Conservation (phyloP, 352 stramenopile species). For the Phytopythium mirpurense region DNA sequence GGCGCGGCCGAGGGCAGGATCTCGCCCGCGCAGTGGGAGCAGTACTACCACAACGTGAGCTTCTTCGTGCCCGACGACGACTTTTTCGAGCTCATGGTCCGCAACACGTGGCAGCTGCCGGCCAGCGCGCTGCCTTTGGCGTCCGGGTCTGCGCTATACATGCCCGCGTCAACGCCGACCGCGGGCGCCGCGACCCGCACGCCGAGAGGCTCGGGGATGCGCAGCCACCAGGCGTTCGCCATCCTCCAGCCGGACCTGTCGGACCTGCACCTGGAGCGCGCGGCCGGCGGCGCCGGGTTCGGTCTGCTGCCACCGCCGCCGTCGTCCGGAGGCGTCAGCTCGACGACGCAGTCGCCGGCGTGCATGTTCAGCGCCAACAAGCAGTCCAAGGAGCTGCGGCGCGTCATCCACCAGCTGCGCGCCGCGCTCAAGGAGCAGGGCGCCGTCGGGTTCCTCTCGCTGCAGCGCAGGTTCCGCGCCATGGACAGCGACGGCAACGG, state of each 20-base stretch:
- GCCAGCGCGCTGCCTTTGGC: background rate
- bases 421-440: constrained; percentile 57
- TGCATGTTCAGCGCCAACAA: constrained; percentile 20
- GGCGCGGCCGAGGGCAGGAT: constrained; percentile 22
- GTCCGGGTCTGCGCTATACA: background rate
- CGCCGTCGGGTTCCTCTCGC: constrained; percentile 60
- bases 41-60: constrained; percentile 90
- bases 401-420: constrained; percentile 49
- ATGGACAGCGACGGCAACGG: constrained; percentile 77
- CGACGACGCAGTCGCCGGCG: background rate
- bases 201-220: constrained; percentile 31
- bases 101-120: constrained; percentile 78
- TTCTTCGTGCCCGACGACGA: constrained; percentile 86
- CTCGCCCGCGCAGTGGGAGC: constrained; percentile 42
- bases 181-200: constrained; percentile 12
- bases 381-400: constrained; percentile 59
- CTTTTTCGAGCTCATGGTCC: constrained; percentile 88
- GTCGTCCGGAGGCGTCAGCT: constrained; percentile 1
- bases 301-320: background rate
- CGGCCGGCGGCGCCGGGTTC: constrained; percentile 1
- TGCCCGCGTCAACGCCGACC: background rate
- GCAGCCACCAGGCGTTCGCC: constrained; percentile 48
- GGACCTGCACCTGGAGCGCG: constrained; percentile 26
- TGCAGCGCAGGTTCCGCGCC: constrained; percentile 69
- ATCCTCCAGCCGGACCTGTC: constrained; percentile 59